These are phyloP conservation scores for Dissophora ornata DNA, from an alignment of 192 early-diverging fungal species.

Conservation along the genomic window DNA sequence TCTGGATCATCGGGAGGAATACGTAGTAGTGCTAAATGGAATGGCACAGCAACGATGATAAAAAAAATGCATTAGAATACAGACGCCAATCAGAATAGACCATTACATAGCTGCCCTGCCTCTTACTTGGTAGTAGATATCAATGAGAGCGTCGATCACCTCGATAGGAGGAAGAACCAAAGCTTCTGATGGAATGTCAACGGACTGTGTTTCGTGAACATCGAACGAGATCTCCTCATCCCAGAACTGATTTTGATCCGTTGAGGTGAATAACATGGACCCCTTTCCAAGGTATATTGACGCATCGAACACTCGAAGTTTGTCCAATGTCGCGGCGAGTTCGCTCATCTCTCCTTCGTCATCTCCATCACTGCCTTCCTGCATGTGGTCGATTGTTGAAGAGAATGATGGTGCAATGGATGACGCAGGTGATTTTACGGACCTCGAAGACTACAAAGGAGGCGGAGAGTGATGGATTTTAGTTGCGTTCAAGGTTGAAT, in stretches of 20 bases:
- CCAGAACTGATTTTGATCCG: constrained; percentile 51
- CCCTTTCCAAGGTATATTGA: constrained; percentile 51
- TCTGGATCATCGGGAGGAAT: constrained; percentile 49
- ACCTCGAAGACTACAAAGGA: constrained; percentile 21
- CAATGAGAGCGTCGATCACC: constrained; percentile 41
- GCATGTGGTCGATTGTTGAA: constrained; percentile 33
- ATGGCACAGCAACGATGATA: not conserved
- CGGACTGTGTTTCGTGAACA: constrained; percentile 30
- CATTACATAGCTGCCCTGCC: too few relatives aligned
- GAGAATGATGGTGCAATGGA: constrained; percentile 44
- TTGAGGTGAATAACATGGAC: constrained; percentile 50
- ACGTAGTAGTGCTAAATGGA: constrained; percentile 29
- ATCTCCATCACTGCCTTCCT: constrained; percentile 28
- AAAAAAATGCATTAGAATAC: not conserved
- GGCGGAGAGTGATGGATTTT: too few relatives aligned
- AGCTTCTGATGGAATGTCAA: constrained; percentile 38
- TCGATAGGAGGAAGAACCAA: constrained; percentile 36
- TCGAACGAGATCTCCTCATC: constrained; percentile 54
- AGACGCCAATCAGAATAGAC: not conserved
- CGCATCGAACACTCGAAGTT: constrained; percentile 49
- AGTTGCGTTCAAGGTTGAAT: too few relatives aligned
- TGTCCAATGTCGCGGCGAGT: constrained; percentile 45
- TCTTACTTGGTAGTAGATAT: constrained; percentile 48
- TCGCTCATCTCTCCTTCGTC: constrained; percentile 40
- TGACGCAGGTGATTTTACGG: constrained; percentile 34